Percentiles rank a stretch among this genome's conserved stretches.
These are phyloP conservation scores for Pythium dissimile DNA, from an alignment of 352 stramenopile genomes.

Conservation along the genomic window DNA sequence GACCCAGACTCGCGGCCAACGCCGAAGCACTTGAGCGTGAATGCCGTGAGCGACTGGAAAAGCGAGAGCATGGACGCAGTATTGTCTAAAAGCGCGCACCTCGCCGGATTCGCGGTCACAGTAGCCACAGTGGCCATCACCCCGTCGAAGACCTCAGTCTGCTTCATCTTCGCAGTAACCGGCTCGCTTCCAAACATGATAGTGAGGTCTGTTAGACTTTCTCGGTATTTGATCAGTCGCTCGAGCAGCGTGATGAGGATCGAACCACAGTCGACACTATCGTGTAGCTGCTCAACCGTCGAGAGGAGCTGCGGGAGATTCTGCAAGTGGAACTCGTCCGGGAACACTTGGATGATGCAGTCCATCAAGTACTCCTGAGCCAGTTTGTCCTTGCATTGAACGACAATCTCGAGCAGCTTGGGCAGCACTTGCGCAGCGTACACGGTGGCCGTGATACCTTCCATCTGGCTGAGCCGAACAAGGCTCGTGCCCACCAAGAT, in stretches of 20 bases:
- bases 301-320: conserved; percentile 92
- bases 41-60: conserved; percentile 52
- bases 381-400: conserved; percentile 94
- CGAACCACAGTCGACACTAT: conserved; percentile 88
- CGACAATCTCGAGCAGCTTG: conserved; percentile 91
- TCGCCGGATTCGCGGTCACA: neutral
- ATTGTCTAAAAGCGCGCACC: neutral
- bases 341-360: conserved; percentile 98
- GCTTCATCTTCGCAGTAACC: conserved; percentile 6
- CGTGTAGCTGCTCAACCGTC: conserved; percentile 81
- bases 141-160: conserved; percentile 20
- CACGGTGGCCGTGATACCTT: conserved; percentile 89
- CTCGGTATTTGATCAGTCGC: conserved; percentile 89
- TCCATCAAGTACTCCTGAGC: conserved; percentile 99
- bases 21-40: conserved; percentile 35
- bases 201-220: conserved; percentile 10
- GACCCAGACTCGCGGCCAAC: conserved; percentile 2
- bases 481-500: conserved; percentile 97
- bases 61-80: conserved; percentile 33
- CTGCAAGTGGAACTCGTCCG: conserved; percentile 96
- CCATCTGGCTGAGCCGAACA: conserved; percentile 94
- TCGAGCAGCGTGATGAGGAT: conserved; percentile 94
- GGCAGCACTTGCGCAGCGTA: conserved; percentile 92
- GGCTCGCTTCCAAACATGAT: conserved; percentile 21
- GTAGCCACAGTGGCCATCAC: conserved; percentile 14